Evolutionary conservation across 257 asterid genomes (phyloP).

Genomic region (Apocynum venetum): DNA sequence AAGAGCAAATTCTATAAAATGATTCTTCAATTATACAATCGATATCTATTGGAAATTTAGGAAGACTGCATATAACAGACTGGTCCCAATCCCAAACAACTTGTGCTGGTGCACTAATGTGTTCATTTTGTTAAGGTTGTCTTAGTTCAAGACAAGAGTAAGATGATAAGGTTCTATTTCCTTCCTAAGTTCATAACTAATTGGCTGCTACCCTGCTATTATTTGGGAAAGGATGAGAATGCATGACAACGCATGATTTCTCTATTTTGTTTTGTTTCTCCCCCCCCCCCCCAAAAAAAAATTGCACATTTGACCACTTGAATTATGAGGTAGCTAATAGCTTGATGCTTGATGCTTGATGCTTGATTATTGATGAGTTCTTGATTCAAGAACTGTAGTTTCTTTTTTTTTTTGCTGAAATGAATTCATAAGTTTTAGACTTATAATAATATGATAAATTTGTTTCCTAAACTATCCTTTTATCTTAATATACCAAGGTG

Average conservation of each 20-base stretch:
- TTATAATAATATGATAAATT: no score
- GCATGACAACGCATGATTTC: not conserved
- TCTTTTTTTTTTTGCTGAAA: no score
- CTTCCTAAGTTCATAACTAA: not conserved
- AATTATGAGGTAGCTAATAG: not conserved
- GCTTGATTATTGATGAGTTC: no score
- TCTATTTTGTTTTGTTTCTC: not conserved
- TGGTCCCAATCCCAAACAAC: not conserved
- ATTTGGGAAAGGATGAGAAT: not conserved
- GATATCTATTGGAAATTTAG: no score
- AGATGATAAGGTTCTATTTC: not conserved
- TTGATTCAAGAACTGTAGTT: no score
- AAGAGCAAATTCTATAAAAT: no score
- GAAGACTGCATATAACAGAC: not conserved
- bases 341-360: no score
- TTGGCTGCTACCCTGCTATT: not conserved
- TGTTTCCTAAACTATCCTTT: no score
- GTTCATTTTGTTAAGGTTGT: not conserved
- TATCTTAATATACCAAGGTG: no score
- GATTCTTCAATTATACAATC: no score
- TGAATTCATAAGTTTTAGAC: no score
- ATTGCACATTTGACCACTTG: not conserved
- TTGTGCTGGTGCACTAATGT: not conserved
- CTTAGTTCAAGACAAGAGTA: conserved; percentile 4
- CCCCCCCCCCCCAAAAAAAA: no score